Base-by-base conservation (phyloP, 108 stramenopile genomes). In the Fistulifera solaris region DNA sequence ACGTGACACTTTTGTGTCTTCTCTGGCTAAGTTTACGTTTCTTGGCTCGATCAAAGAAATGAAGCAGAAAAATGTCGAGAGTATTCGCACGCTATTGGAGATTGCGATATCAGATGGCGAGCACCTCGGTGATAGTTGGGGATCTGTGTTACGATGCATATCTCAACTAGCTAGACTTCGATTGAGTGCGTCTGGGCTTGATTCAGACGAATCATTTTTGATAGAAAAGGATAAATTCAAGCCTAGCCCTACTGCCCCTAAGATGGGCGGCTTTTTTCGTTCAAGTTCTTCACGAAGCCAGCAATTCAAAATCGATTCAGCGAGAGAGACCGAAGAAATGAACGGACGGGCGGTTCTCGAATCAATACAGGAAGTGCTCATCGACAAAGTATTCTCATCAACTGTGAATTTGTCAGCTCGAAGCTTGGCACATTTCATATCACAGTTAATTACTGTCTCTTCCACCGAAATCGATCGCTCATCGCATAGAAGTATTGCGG, bases 71-170 rank as follows among this genome's bases (percentile, higher is more conserved):
- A 92, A 98, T 64, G 89, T 98, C 48, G 94, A 88, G 46, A 87
- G 93, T 58, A 89, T 96, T 56, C 69, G 79, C 38, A 89, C 96
- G 13, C 68, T 99, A 14, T 64, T 99, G 13, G 89, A 70, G 26
- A 84, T 99, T 62, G 97, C 97, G 0, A 66, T 93, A 5, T 68
- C 73, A 31, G 96, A 98, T 56, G 99, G 97, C 26, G 93, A 98
- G 63, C 78, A 78, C 56, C 77, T 99, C 1, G 83, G 83, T 18
- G 94, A 96, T 44, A 87, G 89, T 56, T 99, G 99, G 99, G 83
- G 71, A n/a, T 80, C 84, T 2, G 95, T 98, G 43, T 62, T 98
- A 15, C 89, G 84, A 51, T 96, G 93, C 70, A 87, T 98, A 53
- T 93, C 89, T 38, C 94, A 96, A 61, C 73, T 99, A 31, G 94